A percentile compares a stretch with the other conserved stretches of the same genome.
phyloP scores from a whole-genome alignment of 371 early-diverging fungal genomes.

The Coemansia sp. region DNA sequence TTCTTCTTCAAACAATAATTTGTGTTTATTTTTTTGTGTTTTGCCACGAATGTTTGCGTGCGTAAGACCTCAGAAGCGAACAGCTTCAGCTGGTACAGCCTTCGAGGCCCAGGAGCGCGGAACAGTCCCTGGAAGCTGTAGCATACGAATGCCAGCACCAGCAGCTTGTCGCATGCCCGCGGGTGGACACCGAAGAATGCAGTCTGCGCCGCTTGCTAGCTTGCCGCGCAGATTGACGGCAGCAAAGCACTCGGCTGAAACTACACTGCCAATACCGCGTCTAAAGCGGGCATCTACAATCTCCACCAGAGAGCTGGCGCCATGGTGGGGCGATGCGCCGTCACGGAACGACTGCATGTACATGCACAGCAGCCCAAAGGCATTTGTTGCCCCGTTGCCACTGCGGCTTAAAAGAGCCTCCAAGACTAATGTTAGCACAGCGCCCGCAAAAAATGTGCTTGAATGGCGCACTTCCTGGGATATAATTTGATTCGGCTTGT shows the following conservation, averaged over 20 bases:
- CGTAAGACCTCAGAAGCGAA: neutral
- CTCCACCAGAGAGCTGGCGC: slow-evolving; percentile 35
- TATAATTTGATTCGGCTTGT: slow-evolving; percentile 13
- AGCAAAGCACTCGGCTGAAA: neutral
- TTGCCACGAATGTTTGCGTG: slow-evolving; percentile 1
- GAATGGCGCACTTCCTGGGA: slow-evolving; percentile 34
- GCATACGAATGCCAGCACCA: neutral
- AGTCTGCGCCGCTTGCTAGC: neutral
- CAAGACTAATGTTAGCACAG: neutral
- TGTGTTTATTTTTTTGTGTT: neutral
- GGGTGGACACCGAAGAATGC: neutral
- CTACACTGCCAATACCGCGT: neutral
- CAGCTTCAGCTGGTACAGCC: neutral
- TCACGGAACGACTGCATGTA: slow-evolving; percentile 3
- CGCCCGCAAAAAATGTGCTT: neutral
- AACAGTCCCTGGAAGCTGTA: neutral
- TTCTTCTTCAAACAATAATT: neutral
- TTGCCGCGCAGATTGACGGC: neutral
- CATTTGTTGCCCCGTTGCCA: neutral
- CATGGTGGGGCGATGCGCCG: slow-evolving; percentile 26
- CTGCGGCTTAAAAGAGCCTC: neutral
- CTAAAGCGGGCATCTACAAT: slow-evolving; percentile 35
- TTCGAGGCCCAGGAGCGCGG: neutral
- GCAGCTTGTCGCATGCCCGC: neutral
- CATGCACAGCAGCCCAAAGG: neutral